phyloP scores from a whole-genome alignment of 2,329 filamentous ascomycete species.

The Phymatotrichopsis omnivora region DNA sequence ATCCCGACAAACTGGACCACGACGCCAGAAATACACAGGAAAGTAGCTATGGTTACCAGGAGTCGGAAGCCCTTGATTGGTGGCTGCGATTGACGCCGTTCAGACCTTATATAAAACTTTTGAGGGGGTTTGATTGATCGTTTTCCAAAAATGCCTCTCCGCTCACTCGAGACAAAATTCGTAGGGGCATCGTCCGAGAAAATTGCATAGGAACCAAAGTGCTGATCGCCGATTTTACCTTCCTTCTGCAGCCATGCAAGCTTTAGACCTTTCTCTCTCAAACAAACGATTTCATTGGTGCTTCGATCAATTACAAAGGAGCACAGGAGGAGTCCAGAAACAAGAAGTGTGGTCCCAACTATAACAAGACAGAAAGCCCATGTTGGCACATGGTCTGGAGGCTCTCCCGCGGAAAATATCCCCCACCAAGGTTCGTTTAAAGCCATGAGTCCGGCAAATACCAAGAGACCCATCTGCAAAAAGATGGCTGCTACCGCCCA shows the following conservation, averaged over 20 bases:
- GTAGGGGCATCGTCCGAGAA: too few species aligned
- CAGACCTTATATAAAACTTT: slow-evolving; percentile 1
- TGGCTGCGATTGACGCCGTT: neutral
- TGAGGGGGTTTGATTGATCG: neutral
- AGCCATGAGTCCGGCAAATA: slow-evolving; percentile 9
- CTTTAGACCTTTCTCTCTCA: too few species aligned
- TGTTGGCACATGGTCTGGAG: neutral
- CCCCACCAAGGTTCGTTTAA: neutral
- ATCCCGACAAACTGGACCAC: slow-evolving; percentile 8
- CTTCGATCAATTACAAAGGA: slow-evolving; percentile 33
- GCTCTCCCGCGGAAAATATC: neutral
- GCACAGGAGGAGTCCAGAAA: slow-evolving; percentile 32
- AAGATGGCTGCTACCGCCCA: slow-evolving; percentile 1
- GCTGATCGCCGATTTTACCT: slow-evolving; percentile 25
- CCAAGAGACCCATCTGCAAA: slow-evolving; percentile 11
- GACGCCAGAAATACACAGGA: neutral
- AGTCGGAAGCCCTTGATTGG: neutral
- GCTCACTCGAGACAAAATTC: neutral
- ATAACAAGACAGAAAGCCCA: slow-evolving; percentile 32
- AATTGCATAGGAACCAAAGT: slow-evolving; percentile 24
- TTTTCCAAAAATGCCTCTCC: neutral
- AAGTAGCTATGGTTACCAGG: neutral
- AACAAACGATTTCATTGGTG: slow-evolving; percentile 26
- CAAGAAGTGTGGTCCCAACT: slow-evolving; percentile 31
- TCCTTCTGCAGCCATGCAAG: slow-evolving; percentile 26